These are phyloP conservation scores for Barnettozyma siamensis DNA, from an alignment of 805 yeast species.

Conservation along the genomic window DNA sequence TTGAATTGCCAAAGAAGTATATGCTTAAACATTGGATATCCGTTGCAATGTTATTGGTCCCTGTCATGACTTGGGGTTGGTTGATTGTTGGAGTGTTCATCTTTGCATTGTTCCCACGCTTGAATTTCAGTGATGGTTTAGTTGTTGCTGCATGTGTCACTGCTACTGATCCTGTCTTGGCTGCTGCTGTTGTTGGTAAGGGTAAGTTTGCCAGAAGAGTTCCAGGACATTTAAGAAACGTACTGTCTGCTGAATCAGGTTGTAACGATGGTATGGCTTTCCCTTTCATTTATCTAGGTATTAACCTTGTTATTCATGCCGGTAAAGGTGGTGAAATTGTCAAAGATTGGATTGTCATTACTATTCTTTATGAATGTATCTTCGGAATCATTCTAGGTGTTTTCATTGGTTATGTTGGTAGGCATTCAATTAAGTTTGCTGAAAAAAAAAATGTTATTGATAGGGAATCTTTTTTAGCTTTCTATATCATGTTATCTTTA, in stretches of 20 bases:
- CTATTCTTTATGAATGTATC: slow-evolving; percentile 74
- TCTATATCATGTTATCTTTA: slow-evolving; percentile 75
- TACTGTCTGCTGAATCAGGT: slow-evolving; percentile 80
- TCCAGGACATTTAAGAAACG: slow-evolving; percentile 85
- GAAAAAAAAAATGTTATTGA: slow-evolving; percentile 67
- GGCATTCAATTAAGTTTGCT: slow-evolving; percentile 69
- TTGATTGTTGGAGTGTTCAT: slow-evolving; percentile 71
- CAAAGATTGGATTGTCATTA: slow-evolving; percentile 72
- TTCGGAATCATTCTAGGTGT: slow-evolving; percentile 76
- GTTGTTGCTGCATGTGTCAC: slow-evolving; percentile 84
- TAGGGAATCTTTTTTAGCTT: slow-evolving; percentile 82
- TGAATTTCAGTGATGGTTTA: slow-evolving; percentile 66
- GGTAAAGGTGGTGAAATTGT: slow-evolving; percentile 65
- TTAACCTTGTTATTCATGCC: slow-evolving; percentile 60
- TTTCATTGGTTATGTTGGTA: slow-evolving; percentile 61
- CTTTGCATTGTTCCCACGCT: slow-evolving; percentile 70
- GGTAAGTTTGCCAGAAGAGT: slow-evolving; percentile 88
- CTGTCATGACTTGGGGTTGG: slow-evolving; percentile 93
- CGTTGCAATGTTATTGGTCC: slow-evolving; percentile 66
- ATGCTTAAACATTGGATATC: slow-evolving; percentile 81
- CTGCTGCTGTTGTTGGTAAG: slow-evolving; percentile 93
- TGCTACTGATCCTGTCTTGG: slow-evolving; percentile 92
- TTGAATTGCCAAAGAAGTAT: slow-evolving; percentile 84
- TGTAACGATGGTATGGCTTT: slow-evolving; percentile 96
- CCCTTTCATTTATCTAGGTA: slow-evolving; percentile 74